Percentiles rank a stretch among this genome's conserved stretches.
These are phyloP conservation scores for Rhodosporidiobolus sp. DNA, from an alignment of 768 basidiomycete genomes.

Conservation along the genomic window DNA sequence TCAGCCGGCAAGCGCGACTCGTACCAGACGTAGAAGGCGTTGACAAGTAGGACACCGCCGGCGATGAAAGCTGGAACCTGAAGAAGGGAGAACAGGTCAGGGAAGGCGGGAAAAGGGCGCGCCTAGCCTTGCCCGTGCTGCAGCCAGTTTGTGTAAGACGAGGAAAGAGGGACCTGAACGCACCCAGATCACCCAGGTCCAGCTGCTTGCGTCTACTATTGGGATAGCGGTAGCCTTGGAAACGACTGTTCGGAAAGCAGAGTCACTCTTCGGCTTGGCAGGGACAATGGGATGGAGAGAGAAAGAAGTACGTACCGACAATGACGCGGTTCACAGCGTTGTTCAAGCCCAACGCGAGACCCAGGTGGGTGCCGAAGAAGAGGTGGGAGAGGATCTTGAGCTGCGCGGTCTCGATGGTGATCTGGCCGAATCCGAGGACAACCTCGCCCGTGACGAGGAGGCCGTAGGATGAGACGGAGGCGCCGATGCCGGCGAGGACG, in stretches of 20 bases:
- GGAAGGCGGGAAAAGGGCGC: no score
- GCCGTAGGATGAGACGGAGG: not conserved
- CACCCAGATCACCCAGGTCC: conserved; percentile 7
- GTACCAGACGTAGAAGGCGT: conserved; percentile 1
- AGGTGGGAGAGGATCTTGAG: conserved; percentile 9
- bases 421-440: conserved; percentile 3
- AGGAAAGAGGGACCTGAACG: not conserved
- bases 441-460: conserved; percentile 5
- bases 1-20: not conserved
- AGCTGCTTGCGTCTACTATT: not conserved
- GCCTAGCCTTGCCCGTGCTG: no score
- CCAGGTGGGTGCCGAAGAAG: conserved; percentile 1
- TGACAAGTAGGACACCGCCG: not conserved
- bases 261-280: no score
- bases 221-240: conserved; percentile 9
- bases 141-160: no score
- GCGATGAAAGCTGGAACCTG: not conserved
- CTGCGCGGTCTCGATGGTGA: conserved; percentile 8
- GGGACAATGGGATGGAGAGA: no score
- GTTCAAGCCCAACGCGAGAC: not conserved
- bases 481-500: not conserved
- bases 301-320: not conserved
- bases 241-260: no score
- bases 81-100: no score
- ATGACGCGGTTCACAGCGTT: conserved; percentile 7